Percentiles rank a stretch among this genome's conserved stretches.
phyloP scores from a whole-genome alignment of 352 stramenopile genomes.

The Pythium brassicae region DNA sequence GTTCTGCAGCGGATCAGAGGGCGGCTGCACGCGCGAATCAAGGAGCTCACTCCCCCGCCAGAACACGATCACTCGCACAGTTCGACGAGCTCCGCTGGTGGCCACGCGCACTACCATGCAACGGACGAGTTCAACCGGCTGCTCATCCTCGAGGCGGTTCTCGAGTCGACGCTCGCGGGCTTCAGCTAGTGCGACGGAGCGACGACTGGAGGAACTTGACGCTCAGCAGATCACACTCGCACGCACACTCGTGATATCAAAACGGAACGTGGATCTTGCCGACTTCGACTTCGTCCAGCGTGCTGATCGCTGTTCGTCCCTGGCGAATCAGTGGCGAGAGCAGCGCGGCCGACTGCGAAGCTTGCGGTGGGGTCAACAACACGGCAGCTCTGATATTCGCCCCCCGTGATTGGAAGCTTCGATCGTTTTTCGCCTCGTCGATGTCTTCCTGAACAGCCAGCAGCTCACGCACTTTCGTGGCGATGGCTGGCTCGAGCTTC shows the following conservation, averaged over 20 bases:
- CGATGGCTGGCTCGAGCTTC: conserved; percentile 18
- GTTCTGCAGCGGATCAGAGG: conserved; percentile 23
- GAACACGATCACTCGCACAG: neutral
- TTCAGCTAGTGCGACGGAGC: conserved; percentile 5
- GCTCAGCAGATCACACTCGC: neutral
- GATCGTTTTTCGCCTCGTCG: neutral
- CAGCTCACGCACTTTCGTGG: conserved; percentile 24
- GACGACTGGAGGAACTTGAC: neutral
- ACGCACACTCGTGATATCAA: neutral
- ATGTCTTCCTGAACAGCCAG: conserved; percentile 1
- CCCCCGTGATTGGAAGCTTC: neutral
- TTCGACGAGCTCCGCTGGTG: neutral
- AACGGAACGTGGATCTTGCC: conserved; percentile 7
- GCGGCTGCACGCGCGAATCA: conserved; percentile 26
- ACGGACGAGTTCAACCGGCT: conserved; percentile 22
- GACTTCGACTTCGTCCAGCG: conserved; percentile 1
- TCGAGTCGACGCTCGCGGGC: conserved; percentile 30
- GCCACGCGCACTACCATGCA: conserved; percentile 2
- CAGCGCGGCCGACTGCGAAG: conserved; percentile 4
- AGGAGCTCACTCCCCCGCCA: conserved; percentile 16
- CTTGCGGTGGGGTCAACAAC: neutral
- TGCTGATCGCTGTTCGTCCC: conserved; percentile 7
- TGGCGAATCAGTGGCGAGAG: conserved; percentile 23
- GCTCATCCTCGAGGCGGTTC: conserved; percentile 44
- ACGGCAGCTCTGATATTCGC: neutral